Base-by-base conservation (phyloP, 1,284 basidiomycete genomes). In the Trametes sp. region DNA sequence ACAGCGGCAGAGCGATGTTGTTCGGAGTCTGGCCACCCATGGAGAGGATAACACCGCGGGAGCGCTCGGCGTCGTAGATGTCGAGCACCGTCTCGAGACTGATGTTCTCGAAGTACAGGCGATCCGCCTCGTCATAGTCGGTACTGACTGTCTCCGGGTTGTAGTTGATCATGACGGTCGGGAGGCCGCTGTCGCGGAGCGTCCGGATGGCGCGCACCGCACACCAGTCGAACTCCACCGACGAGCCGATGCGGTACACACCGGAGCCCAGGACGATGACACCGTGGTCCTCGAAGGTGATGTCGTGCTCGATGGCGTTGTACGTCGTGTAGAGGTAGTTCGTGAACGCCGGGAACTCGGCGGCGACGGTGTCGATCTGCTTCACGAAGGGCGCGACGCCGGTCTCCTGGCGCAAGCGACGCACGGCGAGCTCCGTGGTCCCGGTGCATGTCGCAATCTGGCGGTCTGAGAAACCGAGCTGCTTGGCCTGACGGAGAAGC, bases 161-260 rank as follows among this genome's bases (percentile, higher is more conserved):
- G 81, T 98, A 98, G 82, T 98, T 99, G 80, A 99, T 93, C 98
- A 98, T 99, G 80, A 98, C 89, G 9, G 98, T 98, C 74, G 95
- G 95, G 67, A 95, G 83, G n/a, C 96, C 96, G 74, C 93, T 90
- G 48, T 97, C 92, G 62, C 97, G 94, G 45, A 99, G 84, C 1
- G 97, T 98, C 68, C 97, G 84, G 77, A 98, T 98, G 29, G 96
- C 95, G 55, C 96, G 91, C 54, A 99, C 98, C 21, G 97, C 97
- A 79, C 97, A 99, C 98, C 97, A 99, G 77, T 99, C 97, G 79
- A 99, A 99, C 80, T 99, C 98, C 77, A 99, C 98, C 1, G 96
- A 98, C 1, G 96, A 98, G 36, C 98, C 97, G 72, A 99, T 99
- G 61, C 98, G 92, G 81, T 99, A 99, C 19, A 98, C 97, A 71